Conservation (phyloP, 2,329 filamentous ascomycete species). For the Aspergillus arachidicola region DNA sequence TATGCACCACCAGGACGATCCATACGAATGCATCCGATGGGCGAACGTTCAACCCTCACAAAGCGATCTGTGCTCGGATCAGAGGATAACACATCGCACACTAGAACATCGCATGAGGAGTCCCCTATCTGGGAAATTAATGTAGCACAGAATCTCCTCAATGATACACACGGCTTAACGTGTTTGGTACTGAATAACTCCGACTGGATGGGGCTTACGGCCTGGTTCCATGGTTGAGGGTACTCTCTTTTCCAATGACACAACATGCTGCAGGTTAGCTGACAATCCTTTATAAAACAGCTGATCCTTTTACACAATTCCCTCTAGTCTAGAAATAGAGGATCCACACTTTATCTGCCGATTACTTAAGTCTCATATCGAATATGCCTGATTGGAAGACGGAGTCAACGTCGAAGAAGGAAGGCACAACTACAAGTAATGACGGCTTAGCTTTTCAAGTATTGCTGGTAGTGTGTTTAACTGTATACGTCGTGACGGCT, state of each 20-base stretch:
- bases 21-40: neutral
- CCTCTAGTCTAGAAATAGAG: neutral
- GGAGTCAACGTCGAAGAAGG: neutral
- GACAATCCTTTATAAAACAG: neutral
- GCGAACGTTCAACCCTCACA: neutral
- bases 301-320: neutral
- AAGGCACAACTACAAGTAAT: neutral
- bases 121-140: neutral
- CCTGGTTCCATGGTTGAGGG: neutral
- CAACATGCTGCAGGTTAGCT: neutral
- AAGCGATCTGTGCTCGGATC: neutral
- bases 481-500: neutral
- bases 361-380: neutral
- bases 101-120: neutral
- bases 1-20: neutral
- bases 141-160: neutral
- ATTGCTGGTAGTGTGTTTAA: slow-evolving; percentile 4
- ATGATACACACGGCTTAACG: neutral
- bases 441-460: neutral
- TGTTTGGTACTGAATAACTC: neutral
- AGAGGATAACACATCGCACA: neutral
- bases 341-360: neutral
- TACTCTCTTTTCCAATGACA: neutral
- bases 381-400: neutral
- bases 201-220: neutral